These are phyloP conservation scores for Vairimorpha apis DNA, from an alignment of 371 early-diverging fungal genomes.

Conservation along the genomic window DNA sequence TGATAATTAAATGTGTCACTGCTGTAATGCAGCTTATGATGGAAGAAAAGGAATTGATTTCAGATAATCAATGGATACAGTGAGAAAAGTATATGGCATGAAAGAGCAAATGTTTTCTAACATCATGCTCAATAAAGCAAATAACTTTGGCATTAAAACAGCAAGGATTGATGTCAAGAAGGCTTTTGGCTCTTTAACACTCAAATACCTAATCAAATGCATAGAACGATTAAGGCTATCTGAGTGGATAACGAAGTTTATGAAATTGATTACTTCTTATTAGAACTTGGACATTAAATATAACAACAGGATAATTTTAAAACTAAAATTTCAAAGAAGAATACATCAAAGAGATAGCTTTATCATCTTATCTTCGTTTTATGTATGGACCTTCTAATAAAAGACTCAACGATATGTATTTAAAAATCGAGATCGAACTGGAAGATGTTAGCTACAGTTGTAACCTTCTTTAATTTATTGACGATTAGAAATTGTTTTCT, in stretches of 20 bases:
- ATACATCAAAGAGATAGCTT: slow-evolving; percentile 9
- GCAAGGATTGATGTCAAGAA: slow-evolving; percentile 5
- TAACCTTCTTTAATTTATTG: neutral
- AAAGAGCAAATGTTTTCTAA: slow-evolving; percentile 18
- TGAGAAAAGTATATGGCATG: neutral
- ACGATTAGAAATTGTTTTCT: neutral
- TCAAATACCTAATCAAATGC: neutral
- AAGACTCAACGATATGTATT: neutral
- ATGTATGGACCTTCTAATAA: slow-evolving; percentile 27
- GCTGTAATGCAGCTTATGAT: neutral
- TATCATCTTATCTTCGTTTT: slow-evolving; percentile 24
- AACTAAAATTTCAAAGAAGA: slow-evolving; percentile 1
- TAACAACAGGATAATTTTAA: neutral
- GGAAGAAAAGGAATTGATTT: neutral
- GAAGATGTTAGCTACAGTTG: slow-evolving; percentile 1
- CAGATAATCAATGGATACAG: slow-evolving; percentile 21
- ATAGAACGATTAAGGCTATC: neutral
- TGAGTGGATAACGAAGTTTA: neutral
- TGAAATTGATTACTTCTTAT: neutral
- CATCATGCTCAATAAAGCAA: neutral
- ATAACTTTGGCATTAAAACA: neutral
- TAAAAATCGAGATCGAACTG: neutral
- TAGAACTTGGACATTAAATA: neutral
- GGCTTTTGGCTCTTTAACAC: neutral
- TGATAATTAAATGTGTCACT: neutral